These are phyloP conservation scores for Mycena galopus DNA, from an alignment of 768 basidiomycete species.

Conservation along the genomic window DNA sequence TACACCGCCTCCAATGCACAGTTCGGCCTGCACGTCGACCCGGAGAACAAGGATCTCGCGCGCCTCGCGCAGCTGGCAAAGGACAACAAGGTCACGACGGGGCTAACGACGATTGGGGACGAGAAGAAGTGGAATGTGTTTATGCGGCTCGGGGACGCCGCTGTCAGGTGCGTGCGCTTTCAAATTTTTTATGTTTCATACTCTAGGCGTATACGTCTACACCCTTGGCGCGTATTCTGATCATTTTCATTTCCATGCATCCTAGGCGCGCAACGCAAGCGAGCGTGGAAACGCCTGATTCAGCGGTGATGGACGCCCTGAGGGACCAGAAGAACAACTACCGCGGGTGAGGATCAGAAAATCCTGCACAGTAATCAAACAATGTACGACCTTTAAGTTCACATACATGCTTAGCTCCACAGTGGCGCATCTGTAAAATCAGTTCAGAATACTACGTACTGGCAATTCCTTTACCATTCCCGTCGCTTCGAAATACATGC, in stretches of 20 bases:
- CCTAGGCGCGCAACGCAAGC: slow-evolving; percentile 65
- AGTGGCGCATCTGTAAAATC: slow-evolving; percentile 13
- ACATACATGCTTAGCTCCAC: not conserved
- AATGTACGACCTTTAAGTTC: slow-evolving; percentile 4
- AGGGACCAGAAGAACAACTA: slow-evolving; percentile 90
- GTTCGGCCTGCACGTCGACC: slow-evolving; percentile 77
- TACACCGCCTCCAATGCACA: slow-evolving; percentile 83
- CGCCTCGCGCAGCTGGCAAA: slow-evolving; percentile 70
- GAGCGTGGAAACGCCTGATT: slow-evolving; percentile 56
- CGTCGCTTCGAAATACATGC: too few relatives aligned
- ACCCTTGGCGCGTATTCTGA: not conserved
- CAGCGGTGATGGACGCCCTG: slow-evolving; percentile 78
- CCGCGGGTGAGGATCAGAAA: slow-evolving; percentile 62
- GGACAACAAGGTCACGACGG: slow-evolving; percentile 76
- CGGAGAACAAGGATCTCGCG: slow-evolving; percentile 68
- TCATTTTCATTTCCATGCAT: not conserved
- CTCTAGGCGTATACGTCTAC: not conserved
- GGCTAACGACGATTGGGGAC: slow-evolving; percentile 90
- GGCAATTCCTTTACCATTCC: too few relatives aligned
- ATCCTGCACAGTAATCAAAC: not conserved
- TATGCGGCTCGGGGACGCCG: slow-evolving; percentile 79
- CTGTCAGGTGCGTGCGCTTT: slow-evolving; percentile 64
- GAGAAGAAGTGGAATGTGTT: slow-evolving; percentile 98
- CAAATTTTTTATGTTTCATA: too few relatives aligned
- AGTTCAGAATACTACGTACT: not conserved